Evolutionary conservation across 805 yeast genomes (phyloP).

Genomic region (Ogataea ganodermae): DNA sequence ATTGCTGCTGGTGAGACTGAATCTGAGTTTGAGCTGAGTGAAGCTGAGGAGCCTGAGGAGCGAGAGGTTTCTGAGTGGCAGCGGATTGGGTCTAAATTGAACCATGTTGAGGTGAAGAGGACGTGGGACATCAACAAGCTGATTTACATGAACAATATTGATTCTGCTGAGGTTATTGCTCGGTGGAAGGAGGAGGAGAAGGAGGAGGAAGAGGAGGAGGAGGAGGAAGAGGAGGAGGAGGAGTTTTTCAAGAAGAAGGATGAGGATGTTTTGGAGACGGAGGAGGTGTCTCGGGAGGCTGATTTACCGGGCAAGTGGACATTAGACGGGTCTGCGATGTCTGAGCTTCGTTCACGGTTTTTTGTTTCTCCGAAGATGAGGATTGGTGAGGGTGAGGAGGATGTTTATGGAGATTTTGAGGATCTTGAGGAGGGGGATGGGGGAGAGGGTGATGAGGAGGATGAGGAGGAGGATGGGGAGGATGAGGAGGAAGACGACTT

Average conservation of each 20-base stretch:
- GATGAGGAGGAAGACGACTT: constrained; percentile 45
- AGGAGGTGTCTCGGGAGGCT: constrained; percentile 40
- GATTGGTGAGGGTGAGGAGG: constrained; percentile 48
- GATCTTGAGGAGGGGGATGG: constrained; percentile 28
- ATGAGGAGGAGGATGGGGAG: constrained; percentile 31
- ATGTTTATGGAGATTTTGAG: constrained; percentile 47
- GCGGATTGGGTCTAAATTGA: constrained; percentile 60
- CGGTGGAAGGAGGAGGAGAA: constrained; percentile 64
- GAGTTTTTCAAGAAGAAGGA: constrained; percentile 59
- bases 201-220: constrained; percentile 45
- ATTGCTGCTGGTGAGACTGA: constrained; percentile 52
- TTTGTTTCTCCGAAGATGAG: constrained; percentile 53
- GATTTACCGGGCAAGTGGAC: constrained; percentile 51
- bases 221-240: constrained; percentile 49
- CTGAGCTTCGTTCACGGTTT: constrained; percentile 47
- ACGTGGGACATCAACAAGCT: constrained; percentile 81
- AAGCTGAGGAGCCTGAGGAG: constrained; percentile 19
- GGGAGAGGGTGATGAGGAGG: constrained; percentile 41
- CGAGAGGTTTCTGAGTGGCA: constrained; percentile 41
- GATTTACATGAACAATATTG: constrained; percentile 74
- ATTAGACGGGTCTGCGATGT: constrained; percentile 39
- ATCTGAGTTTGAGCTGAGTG: constrained; percentile 43
- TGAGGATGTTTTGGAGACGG: constrained; percentile 27
- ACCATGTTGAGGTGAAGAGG: constrained; percentile 51
- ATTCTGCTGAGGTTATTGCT: constrained; percentile 68